phyloP scores from a whole-genome alignment of 345 rosid species.

The Populus ilicifolia region DNA sequence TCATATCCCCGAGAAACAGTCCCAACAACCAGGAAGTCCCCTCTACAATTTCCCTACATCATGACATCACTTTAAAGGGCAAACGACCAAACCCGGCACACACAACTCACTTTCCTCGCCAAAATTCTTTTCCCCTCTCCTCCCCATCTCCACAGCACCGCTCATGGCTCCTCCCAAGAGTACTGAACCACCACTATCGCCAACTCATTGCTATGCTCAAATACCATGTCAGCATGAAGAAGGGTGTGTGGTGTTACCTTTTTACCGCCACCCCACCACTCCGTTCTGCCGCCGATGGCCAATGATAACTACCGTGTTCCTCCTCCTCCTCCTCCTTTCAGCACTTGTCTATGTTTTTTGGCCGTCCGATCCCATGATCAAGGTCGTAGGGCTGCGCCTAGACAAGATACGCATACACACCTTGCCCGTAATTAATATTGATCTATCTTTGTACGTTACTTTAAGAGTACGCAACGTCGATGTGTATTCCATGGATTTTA shows the following conservation, averaged over 20 bases:
- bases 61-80: too few species aligned
- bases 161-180: constrained; percentile 35
- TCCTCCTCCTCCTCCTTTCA: constrained; percentile 30
- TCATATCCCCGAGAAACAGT: too few species aligned
- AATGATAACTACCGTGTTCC: constrained; percentile 17
- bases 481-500: constrained; percentile 63
- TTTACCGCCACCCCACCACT: background rate
- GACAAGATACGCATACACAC: constrained; percentile 48
- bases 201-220: constrained; percentile 19
- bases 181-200: constrained; percentile 2
- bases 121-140: background rate
- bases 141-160: constrained; percentile 5
- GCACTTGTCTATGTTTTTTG: constrained; percentile 45
- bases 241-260: constrained; percentile 28
- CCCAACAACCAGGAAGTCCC: too few species aligned
- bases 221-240: constrained; percentile 24
- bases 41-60: too few species aligned
- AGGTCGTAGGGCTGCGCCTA: constrained; percentile 48
- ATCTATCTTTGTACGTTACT: constrained; percentile 50
- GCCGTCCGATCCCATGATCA: constrained; percentile 70
- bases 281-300: constrained; percentile 19
- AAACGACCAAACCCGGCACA: too few species aligned
- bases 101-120: too few species aligned
- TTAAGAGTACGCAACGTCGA: constrained; percentile 59
- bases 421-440: constrained; percentile 42